Base-by-base conservation (phyloP, 2,329 filamentous ascomycete genomes). In the Calonectria naviculata region DNA sequence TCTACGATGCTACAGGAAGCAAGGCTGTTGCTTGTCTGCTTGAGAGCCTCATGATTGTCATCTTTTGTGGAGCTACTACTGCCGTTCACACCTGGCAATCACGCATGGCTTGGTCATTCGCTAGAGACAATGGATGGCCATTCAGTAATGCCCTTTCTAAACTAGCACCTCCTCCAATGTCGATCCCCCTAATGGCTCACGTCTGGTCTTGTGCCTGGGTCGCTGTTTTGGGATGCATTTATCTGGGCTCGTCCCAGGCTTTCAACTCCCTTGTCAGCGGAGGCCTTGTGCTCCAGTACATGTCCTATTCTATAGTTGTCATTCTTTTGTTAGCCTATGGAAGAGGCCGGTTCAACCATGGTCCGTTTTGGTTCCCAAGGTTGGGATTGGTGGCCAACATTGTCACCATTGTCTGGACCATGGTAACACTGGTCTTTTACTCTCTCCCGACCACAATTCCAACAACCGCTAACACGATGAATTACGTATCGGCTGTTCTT, bases 81-180 rank as follows among this genome's bases (percentile, higher is more conserved):
- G 31, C 38, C 17, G 26, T 65, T 21, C 67, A 69, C 26, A 60
- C 67, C 2, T 69, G 67, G 67, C 49, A 69, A 31, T 64, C 67
- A 4, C 67, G 67, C 19, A 49, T 69, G 38, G 67, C 67, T 4
- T 69, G 47, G 67, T 58, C 47, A 15, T 56, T 69, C 28, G 47
- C 46, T 4, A 41, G 61, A 21, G 49, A 65, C n/a, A 36, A 44
- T 2, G 67, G 61, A 24, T 69, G 36, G 31, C 67, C 61, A 17
- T 46, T 58, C n/a, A 58, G 49, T n/a, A 15, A 29, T 8, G 13
- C 28, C 7, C 67, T 58, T 29, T 58, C 29, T 8, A 42, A 21
- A 15, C 15, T 69, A 5, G 67, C 67, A 5, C 49, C 60, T 19
- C 49, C 38, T 8, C 49, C 61, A 10, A 54, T 54, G 46, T 34